phyloP scores from a whole-genome alignment of 371 early-diverging fungal genomes.

The Chytridium lagenaria region DNA sequence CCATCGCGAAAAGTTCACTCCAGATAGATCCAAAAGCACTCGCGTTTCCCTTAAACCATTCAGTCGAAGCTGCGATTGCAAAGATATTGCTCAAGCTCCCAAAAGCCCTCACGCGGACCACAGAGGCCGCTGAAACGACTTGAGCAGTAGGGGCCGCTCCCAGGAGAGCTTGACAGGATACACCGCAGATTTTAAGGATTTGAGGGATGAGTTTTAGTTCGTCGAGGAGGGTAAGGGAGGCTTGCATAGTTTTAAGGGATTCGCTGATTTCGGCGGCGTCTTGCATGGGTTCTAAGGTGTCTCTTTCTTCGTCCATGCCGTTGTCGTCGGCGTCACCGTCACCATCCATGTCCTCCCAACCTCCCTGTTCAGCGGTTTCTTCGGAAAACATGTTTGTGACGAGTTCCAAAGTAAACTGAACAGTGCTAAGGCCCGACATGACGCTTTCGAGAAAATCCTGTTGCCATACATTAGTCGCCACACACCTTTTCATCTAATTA shows the following conservation, averaged over 20 bases:
- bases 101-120: constrained; percentile 5
- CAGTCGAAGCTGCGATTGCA: constrained; percentile 13
- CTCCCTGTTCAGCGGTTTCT: constrained; percentile 36
- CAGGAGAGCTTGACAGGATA: not conserved
- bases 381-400: constrained; percentile 78
- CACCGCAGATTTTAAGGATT: not conserved
- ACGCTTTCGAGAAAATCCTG: constrained; percentile 12
- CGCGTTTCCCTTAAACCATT: not conserved
- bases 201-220: not conserved
- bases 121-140: not conserved
- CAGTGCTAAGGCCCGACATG: constrained; percentile 58
- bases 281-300: constrained; percentile 30
- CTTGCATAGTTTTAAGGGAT: not conserved
- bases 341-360: constrained; percentile 26
- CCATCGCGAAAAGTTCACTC: constrained; percentile 1
- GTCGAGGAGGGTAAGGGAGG: not conserved
- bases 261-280: constrained; percentile 30
- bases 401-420: constrained; percentile 78
- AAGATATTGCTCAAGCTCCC: constrained; percentile 25
- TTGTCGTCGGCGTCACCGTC: constrained; percentile 53
- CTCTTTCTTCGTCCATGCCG: constrained; percentile 38
- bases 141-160: not conserved
- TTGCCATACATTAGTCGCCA: too few species aligned
- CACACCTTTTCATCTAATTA: not conserved
- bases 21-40: not conserved